Percentiles rank a stretch among this genome's conserved stretches.
phyloP scores from a whole-genome alignment of 1,284 basidiomycete genomes.

The Cystobasidium pallidum region DNA sequence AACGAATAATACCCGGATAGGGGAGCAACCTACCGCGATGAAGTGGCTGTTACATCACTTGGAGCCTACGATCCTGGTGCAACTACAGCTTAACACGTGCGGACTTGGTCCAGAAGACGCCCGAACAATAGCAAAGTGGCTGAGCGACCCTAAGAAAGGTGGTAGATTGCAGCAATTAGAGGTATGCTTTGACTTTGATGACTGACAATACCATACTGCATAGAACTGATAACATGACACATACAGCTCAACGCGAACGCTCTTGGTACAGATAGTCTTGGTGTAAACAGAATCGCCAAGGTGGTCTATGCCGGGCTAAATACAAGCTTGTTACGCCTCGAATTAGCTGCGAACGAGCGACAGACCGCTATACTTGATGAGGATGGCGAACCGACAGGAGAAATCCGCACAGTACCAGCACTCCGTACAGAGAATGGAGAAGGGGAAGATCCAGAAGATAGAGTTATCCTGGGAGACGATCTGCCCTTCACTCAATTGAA shows the following conservation, averaged over 20 bases:
- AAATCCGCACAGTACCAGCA: neutral
- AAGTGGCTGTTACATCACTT: slow-evolving; percentile 32
- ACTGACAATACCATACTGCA: neutral
- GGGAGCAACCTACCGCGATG: slow-evolving; percentile 15
- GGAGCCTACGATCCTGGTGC: slow-evolving; percentile 33
- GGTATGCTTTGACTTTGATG: neutral
- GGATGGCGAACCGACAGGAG: slow-evolving; percentile 34
- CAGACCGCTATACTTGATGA: slow-evolving; percentile 21
- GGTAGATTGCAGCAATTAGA: slow-evolving; percentile 38
- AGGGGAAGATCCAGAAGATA: slow-evolving; percentile 8
- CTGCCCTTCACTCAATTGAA: slow-evolving; percentile 27
- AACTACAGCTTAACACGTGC: slow-evolving; percentile 42
- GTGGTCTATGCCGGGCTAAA: slow-evolving; percentile 43
- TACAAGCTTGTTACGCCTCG: slow-evolving; percentile 32
- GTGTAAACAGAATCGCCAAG: slow-evolving; percentile 36
- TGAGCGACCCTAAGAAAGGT: slow-evolving; percentile 33
- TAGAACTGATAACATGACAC: neutral
- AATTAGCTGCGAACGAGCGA: slow-evolving; percentile 37
- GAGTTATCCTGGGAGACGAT: slow-evolving; percentile 27
- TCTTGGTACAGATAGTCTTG: slow-evolving; percentile 29
- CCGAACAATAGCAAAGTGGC: slow-evolving; percentile 27
- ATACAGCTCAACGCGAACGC: slow-evolving; percentile 44
- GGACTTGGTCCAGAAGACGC: slow-evolving; percentile 32
- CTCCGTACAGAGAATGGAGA: neutral
- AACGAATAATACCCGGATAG: slow-evolving; percentile 28